Conservation (phyloP, 768 basidiomycete species). For the Rhodotorula toruloides region DNA sequence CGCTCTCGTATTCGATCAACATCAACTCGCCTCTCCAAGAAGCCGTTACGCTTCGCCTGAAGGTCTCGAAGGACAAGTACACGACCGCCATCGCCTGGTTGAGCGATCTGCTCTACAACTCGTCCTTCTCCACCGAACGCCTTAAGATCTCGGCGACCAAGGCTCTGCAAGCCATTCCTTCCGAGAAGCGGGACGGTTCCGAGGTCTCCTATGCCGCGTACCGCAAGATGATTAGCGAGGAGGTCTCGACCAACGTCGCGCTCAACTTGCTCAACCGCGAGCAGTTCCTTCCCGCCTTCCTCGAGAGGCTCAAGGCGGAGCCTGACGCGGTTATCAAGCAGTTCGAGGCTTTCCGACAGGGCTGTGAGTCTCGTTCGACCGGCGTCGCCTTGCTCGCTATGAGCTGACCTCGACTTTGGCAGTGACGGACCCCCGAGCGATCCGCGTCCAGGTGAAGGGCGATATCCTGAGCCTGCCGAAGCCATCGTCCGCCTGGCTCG, state of each 20-base stretch:
- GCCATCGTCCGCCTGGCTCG: slow-evolving; percentile 69
- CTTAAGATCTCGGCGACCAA: slow-evolving; percentile 80
- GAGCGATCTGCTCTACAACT: slow-evolving; percentile 68
- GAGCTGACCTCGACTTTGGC: neutral
- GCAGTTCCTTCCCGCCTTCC: slow-evolving; percentile 72
- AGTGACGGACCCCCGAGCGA: slow-evolving; percentile 78
- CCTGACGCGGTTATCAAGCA: slow-evolving; percentile 68
- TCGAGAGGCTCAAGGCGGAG: slow-evolving; percentile 63
- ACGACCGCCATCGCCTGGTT: slow-evolving; percentile 79
- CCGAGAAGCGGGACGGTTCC: slow-evolving; percentile 81
- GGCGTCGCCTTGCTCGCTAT: neutral
- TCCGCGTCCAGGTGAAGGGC: slow-evolving; percentile 87
- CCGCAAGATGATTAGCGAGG: slow-evolving; percentile 61
- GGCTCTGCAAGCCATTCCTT: slow-evolving; percentile 80
- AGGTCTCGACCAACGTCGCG: slow-evolving; percentile 53
- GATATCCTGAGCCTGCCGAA: slow-evolving; percentile 64
- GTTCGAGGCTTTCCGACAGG: slow-evolving; percentile 66
- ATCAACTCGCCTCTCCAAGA: slow-evolving; percentile 70
- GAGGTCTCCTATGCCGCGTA: slow-evolving; percentile 70
- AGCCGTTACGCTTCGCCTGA: slow-evolving; percentile 66
- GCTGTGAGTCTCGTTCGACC: slow-evolving; percentile 53
- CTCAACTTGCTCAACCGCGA: slow-evolving; percentile 63
- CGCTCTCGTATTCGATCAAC: slow-evolving; percentile 73
- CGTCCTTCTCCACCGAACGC: slow-evolving; percentile 71
- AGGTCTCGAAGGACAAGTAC: slow-evolving; percentile 76